phyloP scores from a whole-genome alignment of 2,329 filamentous ascomycete species.

The Zasmidium citrigriseum region DNA sequence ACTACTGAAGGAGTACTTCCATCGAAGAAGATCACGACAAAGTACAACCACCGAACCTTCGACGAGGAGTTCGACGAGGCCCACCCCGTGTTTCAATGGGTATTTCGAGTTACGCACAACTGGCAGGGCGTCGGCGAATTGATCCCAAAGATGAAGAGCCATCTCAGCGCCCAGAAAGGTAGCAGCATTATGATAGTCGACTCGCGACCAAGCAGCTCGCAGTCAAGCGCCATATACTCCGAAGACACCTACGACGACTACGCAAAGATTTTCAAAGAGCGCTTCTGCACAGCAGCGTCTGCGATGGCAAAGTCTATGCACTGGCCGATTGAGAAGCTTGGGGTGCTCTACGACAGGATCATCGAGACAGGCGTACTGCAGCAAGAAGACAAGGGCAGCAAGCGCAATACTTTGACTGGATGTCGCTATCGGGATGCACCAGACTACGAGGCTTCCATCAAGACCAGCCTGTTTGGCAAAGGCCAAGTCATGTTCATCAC shows the following conservation, averaged over 20 bases:
- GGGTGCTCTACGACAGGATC: conserved; percentile 40
- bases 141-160: conserved; percentile 70
- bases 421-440: conserved; percentile 19
- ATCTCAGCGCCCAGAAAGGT: conserved; percentile 55
- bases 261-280: conserved; percentile 74
- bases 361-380: conserved; percentile 36
- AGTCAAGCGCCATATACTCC: conserved; percentile 44
- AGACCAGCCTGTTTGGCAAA: conserved; percentile 56
- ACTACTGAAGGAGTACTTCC: conserved; percentile 69
- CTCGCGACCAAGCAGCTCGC: conserved; percentile 29
- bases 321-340: conserved; percentile 34
- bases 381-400: conserved; percentile 22
- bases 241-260: conserved; percentile 67
- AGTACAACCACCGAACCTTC: conserved; percentile 65
- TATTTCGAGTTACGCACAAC: conserved; percentile 77
- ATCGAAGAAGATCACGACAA: conserved; percentile 75
- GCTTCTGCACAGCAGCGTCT: conserved; percentile 78
- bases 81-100: conserved; percentile 84
- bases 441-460: conserved; percentile 43
- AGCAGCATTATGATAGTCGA: conserved; percentile 29
- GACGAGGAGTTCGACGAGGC: conserved; percentile 74
- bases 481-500: conserved; percentile 83
- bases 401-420: conserved; percentile 11
- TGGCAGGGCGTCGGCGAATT: conserved; percentile 71
- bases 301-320: conserved; percentile 68